Evolutionary conservation across 768 basidiomycete species (phyloP).

Genomic region (Tylopilus rubrobrunneus): DNA sequence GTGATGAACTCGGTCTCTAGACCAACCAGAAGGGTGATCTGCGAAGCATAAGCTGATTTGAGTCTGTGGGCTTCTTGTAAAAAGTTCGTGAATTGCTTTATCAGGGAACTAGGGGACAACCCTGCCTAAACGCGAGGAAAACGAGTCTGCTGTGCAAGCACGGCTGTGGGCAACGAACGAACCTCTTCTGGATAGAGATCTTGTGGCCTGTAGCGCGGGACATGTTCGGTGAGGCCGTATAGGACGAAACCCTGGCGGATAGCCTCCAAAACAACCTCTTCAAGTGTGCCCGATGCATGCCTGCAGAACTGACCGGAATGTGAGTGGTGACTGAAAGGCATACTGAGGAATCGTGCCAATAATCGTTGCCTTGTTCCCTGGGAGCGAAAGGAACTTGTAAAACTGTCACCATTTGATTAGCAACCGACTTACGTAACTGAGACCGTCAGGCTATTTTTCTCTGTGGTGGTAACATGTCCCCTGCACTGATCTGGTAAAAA

Average conservation of each 20-base stretch:
- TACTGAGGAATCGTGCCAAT: slow-evolving; percentile 15
- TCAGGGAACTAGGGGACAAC: slow-evolving; percentile 48
- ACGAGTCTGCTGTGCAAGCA: slow-evolving; percentile 10
- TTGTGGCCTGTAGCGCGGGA: slow-evolving; percentile 73
- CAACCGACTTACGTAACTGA: slow-evolving; percentile 18
- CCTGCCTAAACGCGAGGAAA: slow-evolving; percentile 43
- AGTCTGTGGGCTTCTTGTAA: slow-evolving; percentile 77
- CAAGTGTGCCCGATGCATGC: slow-evolving; percentile 77
- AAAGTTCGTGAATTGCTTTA: slow-evolving; percentile 67
- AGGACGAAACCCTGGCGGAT: slow-evolving; percentile 73
- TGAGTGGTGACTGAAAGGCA: slow-evolving; percentile 81
- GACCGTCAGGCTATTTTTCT: background rate
- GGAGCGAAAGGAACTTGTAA: slow-evolving; percentile 4
- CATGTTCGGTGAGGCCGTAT: slow-evolving; percentile 91
- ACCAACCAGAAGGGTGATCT: slow-evolving; percentile 79
- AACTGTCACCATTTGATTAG: background rate
- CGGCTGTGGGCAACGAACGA: slow-evolving; percentile 13
- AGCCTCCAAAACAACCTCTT: slow-evolving; percentile 79
- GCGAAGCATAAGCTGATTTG: slow-evolving; percentile 53
- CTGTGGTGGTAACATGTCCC: background rate
- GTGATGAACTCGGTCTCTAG: slow-evolving; percentile 93
- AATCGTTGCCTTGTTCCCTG: background rate
- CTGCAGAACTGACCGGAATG: slow-evolving; percentile 94
- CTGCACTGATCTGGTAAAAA: background rate
- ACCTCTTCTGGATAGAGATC: slow-evolving; percentile 99